Evolutionary conservation across 2,329 filamentous ascomycete species (phyloP).

Genomic region (Aspergillus sp.): DNA sequence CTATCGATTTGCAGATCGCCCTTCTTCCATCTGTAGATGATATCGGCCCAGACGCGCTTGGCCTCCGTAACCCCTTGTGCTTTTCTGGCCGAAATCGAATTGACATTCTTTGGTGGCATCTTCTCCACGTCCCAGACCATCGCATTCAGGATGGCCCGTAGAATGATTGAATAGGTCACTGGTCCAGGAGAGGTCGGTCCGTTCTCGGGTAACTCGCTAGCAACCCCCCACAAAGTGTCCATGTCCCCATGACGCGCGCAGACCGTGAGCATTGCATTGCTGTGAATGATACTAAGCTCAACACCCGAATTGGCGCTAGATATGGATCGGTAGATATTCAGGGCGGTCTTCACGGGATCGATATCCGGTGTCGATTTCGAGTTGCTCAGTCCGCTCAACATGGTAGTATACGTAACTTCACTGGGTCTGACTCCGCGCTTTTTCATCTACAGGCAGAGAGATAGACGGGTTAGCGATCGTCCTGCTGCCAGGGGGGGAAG

Average conservation of each 20-base stretch:
- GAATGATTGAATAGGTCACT: constrained; percentile 76
- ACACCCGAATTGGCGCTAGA: constrained; percentile 61
- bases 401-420: constrained; percentile 76
- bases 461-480: constrained; percentile 3
- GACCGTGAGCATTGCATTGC: constrained; percentile 83
- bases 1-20: constrained; percentile 74
- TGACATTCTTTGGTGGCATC: constrained; percentile 29
- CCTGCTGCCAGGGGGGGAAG: not conserved
- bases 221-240: constrained; percentile 76
- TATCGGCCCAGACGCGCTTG: constrained; percentile 76
- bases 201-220: constrained; percentile 66
- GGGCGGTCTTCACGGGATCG: constrained; percentile 65
- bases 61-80: constrained; percentile 60
- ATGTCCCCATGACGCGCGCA: constrained; percentile 74
- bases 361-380: constrained; percentile 54
- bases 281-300: constrained; percentile 74
- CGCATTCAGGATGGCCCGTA: constrained; percentile 68
- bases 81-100: constrained; percentile 28
- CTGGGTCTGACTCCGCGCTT: constrained; percentile 82
- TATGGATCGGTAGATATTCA: constrained; percentile 77
- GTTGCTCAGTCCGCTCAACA: constrained; percentile 72
- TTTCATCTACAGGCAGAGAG: constrained; percentile 70
- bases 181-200: constrained; percentile 65
- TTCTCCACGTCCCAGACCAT: constrained; percentile 33
- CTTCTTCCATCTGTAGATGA: constrained; percentile 71